phyloP scores from a whole-genome alignment of 306 rosid species.

The peach (Prunus persica) region DNA sequence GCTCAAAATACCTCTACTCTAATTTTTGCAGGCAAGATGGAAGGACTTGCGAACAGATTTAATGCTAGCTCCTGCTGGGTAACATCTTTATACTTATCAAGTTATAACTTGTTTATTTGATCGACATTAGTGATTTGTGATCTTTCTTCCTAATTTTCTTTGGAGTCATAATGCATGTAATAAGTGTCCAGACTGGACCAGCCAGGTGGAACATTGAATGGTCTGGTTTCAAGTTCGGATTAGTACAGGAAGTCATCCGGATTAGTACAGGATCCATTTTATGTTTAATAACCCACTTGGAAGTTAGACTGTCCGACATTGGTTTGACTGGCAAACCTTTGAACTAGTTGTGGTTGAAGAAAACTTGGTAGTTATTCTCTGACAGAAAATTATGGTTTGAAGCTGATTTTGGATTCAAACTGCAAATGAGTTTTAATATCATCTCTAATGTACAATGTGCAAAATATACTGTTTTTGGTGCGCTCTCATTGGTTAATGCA shows the following conservation, averaged over 20 bases:
- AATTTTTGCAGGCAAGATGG: conserved; percentile 68
- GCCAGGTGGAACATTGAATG: not conserved
- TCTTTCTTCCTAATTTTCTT: not conserved
- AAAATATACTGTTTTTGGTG: conserved; percentile 94
- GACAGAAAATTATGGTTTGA: not conserved
- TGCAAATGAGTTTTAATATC: conserved; percentile 80
- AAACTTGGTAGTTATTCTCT: not conserved
- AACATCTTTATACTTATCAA: conserved; percentile 28
- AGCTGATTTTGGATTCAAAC: not conserved
- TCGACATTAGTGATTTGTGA: not conserved
- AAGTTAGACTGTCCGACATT: not conserved
- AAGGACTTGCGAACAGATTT: conserved; percentile 89
- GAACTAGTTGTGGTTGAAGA: not conserved
- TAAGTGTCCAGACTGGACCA: not conserved
- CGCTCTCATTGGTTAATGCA: conserved; percentile 89
- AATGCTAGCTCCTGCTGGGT: conserved; percentile 89
- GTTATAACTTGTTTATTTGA: conserved; percentile 1
- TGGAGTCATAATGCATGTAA: not conserved
- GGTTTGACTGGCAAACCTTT: not conserved
- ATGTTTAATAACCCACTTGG: not conserved
- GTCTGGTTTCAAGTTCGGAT: not conserved
- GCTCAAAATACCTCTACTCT: conserved; percentile 20
- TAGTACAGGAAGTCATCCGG: not conserved
- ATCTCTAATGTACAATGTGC: conserved; percentile 98
- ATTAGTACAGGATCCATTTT: not conserved